These are phyloP conservation scores for Suillus sp. DNA, from an alignment of 768 basidiomycete species.

Conservation along the genomic window DNA sequence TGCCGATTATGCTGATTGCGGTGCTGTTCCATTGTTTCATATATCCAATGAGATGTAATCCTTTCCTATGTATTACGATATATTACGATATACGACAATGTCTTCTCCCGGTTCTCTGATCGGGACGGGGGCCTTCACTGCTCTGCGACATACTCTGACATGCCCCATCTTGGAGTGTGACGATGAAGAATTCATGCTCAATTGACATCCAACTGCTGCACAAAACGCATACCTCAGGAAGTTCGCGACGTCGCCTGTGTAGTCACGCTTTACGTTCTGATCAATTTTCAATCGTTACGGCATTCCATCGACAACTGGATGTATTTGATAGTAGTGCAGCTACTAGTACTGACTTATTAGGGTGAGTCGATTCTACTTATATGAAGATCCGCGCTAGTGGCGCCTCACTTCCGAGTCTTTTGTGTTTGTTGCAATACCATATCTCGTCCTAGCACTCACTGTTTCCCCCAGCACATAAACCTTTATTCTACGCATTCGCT, in stretches of 20 bases:
- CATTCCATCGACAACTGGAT: background rate
- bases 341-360: too few species aligned
- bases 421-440: background rate
- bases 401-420: background rate
- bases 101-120: too few species aligned
- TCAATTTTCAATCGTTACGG: background rate
- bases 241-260: background rate
- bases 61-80: too few species aligned
- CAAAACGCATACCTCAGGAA: background rate
- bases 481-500: too few species aligned
- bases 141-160: background rate
- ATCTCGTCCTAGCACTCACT: background rate
- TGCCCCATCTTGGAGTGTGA: background rate
- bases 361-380: too few species aligned
- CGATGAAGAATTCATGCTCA: background rate
- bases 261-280: background rate
- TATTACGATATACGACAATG: too few species aligned
- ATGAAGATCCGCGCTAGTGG: too few species aligned
- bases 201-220: background rate
- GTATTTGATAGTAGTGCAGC: too few species aligned
- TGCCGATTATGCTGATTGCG: too few species aligned
- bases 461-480: background rate
- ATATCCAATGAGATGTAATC: too few species aligned
- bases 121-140: too few species aligned
- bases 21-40: too few species aligned